A percentile compares a stretch with the other conserved stretches of the same genome.
phyloP scores from a whole-genome alignment of 164 flowering plant genomes.

The Chloranthus sessilifolius region DNA sequence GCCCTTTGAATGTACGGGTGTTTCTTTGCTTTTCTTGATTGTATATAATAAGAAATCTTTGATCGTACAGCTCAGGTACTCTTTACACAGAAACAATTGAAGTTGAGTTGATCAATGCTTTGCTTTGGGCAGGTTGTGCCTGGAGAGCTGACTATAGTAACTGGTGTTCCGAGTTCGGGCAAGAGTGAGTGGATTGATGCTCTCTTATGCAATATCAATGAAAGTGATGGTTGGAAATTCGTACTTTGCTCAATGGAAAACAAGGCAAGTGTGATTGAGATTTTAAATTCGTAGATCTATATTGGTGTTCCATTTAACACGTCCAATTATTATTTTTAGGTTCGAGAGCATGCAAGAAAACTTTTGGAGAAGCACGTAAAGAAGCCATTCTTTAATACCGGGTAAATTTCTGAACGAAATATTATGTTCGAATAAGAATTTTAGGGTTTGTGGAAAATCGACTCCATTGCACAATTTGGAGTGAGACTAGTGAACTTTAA shows the following conservation, averaged over 20 bases:
- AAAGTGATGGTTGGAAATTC: conserved; percentile 73
- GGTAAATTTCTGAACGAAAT: conserved; percentile 41
- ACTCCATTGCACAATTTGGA: too few species aligned
- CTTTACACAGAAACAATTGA: too few species aligned
- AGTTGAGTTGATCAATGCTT: too few species aligned
- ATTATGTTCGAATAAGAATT: too few species aligned
- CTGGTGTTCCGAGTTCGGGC: conserved; percentile 98
- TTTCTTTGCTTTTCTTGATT: too few species aligned
- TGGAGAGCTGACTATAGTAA: conserved; percentile 88
- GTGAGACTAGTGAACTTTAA: too few species aligned
- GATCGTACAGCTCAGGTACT: too few species aligned
- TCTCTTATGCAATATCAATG: conserved; percentile 79
- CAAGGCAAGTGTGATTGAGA: conserved; percentile 47
- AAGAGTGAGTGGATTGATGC: conserved; percentile 99
- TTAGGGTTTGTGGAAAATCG: too few species aligned
- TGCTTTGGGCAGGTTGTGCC: conserved; percentile 66
- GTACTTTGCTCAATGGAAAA: conserved; percentile 99
- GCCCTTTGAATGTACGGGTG: too few species aligned
- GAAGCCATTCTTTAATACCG: conserved; percentile 78
- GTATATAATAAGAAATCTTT: too few species aligned
- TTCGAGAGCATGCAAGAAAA: conserved; percentile 94
- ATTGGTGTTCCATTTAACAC: neutral
- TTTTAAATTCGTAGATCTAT: too few species aligned
- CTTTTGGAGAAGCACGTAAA: conserved; percentile 83
- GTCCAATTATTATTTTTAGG: too few species aligned